These are phyloP conservation scores for Rhizophagus sp. DNA, from an alignment of 192 early-diverging fungal genomes.

Conservation along the genomic window DNA sequence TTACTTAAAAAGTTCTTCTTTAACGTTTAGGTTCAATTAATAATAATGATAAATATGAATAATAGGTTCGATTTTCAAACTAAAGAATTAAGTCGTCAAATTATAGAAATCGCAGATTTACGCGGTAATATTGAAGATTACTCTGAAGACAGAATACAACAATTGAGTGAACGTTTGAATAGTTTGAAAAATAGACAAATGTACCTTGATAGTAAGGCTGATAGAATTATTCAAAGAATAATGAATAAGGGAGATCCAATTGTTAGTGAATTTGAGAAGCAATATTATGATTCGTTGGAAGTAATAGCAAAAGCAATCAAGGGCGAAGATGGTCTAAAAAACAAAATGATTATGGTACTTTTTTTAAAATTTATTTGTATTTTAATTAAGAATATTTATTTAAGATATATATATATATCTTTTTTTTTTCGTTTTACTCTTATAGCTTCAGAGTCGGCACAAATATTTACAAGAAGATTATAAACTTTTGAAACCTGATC, in stretches of 20 bases:
- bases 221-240: slow-evolving; percentile 4
- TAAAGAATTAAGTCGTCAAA: slow-evolving; percentile 2
- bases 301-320: background rate
- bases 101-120: background rate
- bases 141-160: background rate
- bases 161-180: background rate
- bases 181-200: slow-evolving; percentile 4
- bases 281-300: background rate
- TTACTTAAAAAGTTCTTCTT: background rate
- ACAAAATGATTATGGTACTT: slow-evolving; percentile 9
- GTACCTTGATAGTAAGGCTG: background rate
- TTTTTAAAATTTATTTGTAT: background rate
- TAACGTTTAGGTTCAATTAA: background rate
- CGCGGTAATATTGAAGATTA: background rate
- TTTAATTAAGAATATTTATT: background rate
- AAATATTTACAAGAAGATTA: slow-evolving; percentile 5
- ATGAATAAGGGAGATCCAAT: background rate
- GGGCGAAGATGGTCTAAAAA: background rate
- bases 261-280: background rate
- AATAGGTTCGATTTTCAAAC: background rate
- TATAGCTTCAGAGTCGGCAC: background rate
- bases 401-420: no score
- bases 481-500: background rate
- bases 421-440: background rate
- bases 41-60: background rate